Evolutionary conservation across 164 flowering plant species (phyloP), one percentile per base, ranked within the genome.

Genomic region (Brasenia schreberi): DNA sequence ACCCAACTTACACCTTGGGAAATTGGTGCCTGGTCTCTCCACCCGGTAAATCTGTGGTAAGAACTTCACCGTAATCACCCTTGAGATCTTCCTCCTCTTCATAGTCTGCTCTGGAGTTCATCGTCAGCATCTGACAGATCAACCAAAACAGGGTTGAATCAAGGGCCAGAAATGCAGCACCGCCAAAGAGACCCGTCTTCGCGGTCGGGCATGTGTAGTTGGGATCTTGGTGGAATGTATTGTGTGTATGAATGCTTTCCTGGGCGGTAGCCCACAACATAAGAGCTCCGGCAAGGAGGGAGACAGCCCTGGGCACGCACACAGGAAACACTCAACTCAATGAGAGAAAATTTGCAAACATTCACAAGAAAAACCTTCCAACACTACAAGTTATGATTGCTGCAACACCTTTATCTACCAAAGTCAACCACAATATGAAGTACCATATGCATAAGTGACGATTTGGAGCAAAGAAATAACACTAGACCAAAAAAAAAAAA

Each of bases 261-360:
- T 77, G 66, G 63, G 88, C 77, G 5, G 94, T 83, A 19, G 97
- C 90, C 97, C 97, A 93, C 27, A 90, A 56, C 71, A 89, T 67
- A 76, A 90, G 53, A 5, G 77, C 70, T 12, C 53, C 53, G 5
- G 53, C 53, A 45, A 45, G 53, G 1, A 45, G 11, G 14, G 53
- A 45, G 7, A 45, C 53, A 45, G 14, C 11, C 53, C 53, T 45
- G 53, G 53, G 27, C 27, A 23, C 27, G 27, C 27, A 23, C 27
- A 23, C 27, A 23, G 27, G 27, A 23, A 23, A 23, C 27, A 0
- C 27, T 23, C 27, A 23, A 23, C 27, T 23, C 0, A 23, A 23
- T 23, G 27, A 0, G 2, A 23, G 27, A 23, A 23, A 23, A 23
- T 23, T 23, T 23, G 27, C 27, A 23, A 0, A 23, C 27, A 23